A percentile compares a stretch with the other conserved stretches of the same genome.
These are phyloP conservation scores for Irpex sp. DNA, from an alignment of 1,284 basidiomycete genomes.

Conservation along the genomic window DNA sequence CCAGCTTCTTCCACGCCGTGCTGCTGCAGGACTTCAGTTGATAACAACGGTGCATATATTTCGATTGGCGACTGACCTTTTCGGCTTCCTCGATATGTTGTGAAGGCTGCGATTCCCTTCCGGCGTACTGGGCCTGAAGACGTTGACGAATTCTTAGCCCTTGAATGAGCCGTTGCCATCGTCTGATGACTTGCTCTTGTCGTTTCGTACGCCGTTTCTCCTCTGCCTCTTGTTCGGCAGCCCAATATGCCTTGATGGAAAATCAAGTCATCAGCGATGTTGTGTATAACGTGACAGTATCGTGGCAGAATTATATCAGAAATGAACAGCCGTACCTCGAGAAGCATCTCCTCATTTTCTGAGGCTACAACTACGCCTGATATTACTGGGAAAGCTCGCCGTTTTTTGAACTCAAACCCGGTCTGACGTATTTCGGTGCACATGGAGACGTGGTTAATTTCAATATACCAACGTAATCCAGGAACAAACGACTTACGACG, in stretches of 20 bases:
- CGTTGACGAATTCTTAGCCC: conserved; percentile 84
- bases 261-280: background rate
- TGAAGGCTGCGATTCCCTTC: conserved; percentile 20
- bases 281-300: background rate
- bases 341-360: conserved; percentile 73
- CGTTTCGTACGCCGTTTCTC: conserved; percentile 76
- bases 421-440: conserved; percentile 42
- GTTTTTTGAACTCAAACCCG: conserved; percentile 95
- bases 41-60: background rate
- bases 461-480: background rate
- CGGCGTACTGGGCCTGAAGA: conserved; percentile 78
- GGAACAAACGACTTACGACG: conserved; percentile 52
- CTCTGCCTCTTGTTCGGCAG: conserved; percentile 74
- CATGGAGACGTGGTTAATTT: background rate
- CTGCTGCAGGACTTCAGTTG: background rate
- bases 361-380: conserved; percentile 85
- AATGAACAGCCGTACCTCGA: conserved; percentile 56
- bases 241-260: conserved; percentile 71
- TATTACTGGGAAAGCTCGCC: conserved; percentile 81
- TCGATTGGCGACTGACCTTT: background rate
- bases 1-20: conserved; percentile 37
- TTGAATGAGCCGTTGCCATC: conserved; percentile 87
- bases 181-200: conserved; percentile 80
- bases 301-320: background rate
- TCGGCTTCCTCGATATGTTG: conserved; percentile 6